Conservation (phyloP, 163 green algal genomes). For the Scenedesmus sp. region DNA sequence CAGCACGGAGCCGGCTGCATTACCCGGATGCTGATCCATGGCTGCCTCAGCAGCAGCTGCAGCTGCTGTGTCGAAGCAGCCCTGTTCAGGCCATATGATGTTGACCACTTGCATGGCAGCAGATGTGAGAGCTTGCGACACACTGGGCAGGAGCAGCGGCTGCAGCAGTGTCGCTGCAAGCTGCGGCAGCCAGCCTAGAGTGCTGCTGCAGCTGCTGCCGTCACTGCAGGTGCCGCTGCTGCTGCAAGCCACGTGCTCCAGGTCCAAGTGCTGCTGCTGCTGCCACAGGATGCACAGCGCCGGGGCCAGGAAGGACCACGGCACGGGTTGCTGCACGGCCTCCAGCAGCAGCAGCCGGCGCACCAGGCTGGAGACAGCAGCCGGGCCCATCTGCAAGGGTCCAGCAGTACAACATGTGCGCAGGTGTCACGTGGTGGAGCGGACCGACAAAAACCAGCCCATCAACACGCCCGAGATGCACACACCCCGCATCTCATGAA, state of each 20-base stretch:
- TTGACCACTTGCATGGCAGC: too few species aligned
- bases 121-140: too few species aligned
- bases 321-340: not conserved
- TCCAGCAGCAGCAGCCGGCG: constrained; percentile 48
- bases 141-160: not conserved
- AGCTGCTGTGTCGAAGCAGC: not conserved
- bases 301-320: not conserved
- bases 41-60: not conserved
- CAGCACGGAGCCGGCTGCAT: not conserved
- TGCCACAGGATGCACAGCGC: not conserved
- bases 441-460: too few species aligned
- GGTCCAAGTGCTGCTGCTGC: constrained; percentile 20
- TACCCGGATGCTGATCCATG: not conserved
- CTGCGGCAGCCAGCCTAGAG: too few species aligned
- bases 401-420: too few species aligned
- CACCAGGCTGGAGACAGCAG: constrained; percentile 25
- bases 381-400: too few species aligned
- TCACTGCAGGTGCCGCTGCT: not conserved
- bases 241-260: not conserved
- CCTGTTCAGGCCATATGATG: not conserved
- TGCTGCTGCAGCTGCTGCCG: not conserved
- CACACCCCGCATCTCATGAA: too few species aligned
- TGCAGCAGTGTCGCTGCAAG: not conserved
- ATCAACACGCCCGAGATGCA: too few species aligned
- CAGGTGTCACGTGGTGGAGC: too few species aligned